Base-by-base conservation (phyloP, 768 basidiomycete species). In the Dioszegia crocea region DNA sequence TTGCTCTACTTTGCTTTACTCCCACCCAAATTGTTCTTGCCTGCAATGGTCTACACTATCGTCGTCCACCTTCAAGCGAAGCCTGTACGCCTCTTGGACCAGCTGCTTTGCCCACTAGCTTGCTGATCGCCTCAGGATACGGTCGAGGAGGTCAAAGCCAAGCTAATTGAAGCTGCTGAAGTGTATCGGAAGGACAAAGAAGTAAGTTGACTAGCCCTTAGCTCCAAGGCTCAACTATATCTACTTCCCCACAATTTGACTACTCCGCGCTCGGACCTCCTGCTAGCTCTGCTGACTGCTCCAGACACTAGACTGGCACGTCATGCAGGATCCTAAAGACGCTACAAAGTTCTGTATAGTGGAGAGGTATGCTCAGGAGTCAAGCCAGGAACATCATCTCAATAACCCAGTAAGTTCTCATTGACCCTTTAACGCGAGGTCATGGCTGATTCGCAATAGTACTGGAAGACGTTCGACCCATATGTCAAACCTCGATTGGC, bases 311-410 rank as follows among this genome's bases (percentile, higher is more conserved):
- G 73, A 75, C 58, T 77, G 77, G 77, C 58, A 71, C 59, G 77
- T 78, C 65, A 78, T 78, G 77, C 76, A 76, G 59, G 77, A 78
- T 57, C 74, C 71, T 40, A 75, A 74, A 66, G 75, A 78, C 47
- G 58, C 62, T 29, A 74, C 75, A 49, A 78, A 78, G 55, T 78
- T 78, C 65, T 73, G 70, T 39, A 76, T 78, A 54, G 73, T 76
- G 2, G 77, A 78, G 70, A 56, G 77, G 60, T 78, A 78, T 61
- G 68, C 69, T 56, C 68, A 76, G 51, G 77, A 78, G 59, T 72
- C 70, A 1, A 76, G 75, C 19, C 77, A 78, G 65, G 57, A 76
- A 58, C 76, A 77, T 59, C 76, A 74, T 59, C 64, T 74, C 30
- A 65, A 68, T 56, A 76, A 73, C 62, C 76, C 74, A 21, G 68